Evolutionary conservation across 805 yeast species (phyloP).

Genomic region (Candida yuanshanica): DNA sequence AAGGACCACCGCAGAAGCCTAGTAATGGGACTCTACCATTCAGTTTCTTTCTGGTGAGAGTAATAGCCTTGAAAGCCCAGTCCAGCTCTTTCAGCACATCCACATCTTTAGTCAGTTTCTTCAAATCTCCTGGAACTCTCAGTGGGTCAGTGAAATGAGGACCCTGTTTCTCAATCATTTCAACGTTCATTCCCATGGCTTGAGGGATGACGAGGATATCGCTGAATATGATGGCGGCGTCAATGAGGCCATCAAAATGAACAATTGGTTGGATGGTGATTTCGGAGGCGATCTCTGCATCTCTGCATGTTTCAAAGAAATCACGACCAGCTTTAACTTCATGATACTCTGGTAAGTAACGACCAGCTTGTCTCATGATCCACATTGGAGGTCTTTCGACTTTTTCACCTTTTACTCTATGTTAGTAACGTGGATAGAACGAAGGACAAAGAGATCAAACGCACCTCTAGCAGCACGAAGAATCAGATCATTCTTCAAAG

Average conservation of each 20-base stretch:
- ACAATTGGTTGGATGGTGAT: constrained; percentile 95
- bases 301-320: constrained; percentile 92
- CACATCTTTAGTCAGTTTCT: constrained; percentile 51
- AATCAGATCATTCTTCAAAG: constrained; percentile 82
- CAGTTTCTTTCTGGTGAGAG: constrained; percentile 79
- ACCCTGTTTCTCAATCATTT: constrained; percentile 91
- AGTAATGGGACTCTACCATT: constrained; percentile 89
- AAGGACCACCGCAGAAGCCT: constrained; percentile 97
- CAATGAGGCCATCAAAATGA: constrained; percentile 82
- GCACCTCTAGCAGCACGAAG: constrained; percentile 81
- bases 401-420: constrained; percentile 37
- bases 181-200: constrained; percentile 94
- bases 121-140: constrained; percentile 64
- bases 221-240: constrained; percentile 95
- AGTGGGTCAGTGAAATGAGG: constrained; percentile 90
- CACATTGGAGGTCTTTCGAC: constrained; percentile 98
- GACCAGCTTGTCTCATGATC: constrained; percentile 98
- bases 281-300: constrained; percentile 88
- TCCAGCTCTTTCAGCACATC: constrained; percentile 74
- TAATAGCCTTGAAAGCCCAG: constrained; percentile 95
- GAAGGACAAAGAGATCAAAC: neutral
- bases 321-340: constrained; percentile 79
- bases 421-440: neutral
- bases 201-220: constrained; percentile 96
- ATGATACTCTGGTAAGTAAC: constrained; percentile 88